These are phyloP conservation scores for Colletotrichum sp. DNA, from an alignment of 2,329 filamentous ascomycete species.

Conservation along the genomic window DNA sequence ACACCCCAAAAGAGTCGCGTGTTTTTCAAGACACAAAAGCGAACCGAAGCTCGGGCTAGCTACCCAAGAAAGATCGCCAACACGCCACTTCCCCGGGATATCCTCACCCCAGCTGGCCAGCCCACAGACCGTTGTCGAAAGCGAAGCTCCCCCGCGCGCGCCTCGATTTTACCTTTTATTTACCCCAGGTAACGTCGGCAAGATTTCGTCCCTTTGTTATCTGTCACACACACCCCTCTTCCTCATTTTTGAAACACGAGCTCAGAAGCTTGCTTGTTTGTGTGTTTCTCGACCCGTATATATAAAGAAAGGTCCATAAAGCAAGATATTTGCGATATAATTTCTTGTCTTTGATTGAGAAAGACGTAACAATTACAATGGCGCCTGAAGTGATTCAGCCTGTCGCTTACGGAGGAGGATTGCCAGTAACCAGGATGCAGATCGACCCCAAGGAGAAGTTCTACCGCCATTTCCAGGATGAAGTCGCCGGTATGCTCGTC, in stretches of 20 bases:
- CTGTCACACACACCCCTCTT: background rate
- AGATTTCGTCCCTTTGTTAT: background rate
- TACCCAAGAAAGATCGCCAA: background rate
- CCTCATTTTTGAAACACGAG: conserved; percentile 2
- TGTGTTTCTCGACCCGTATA: background rate
- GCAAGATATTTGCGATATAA: background rate
- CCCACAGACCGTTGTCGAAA: background rate
- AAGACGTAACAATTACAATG: background rate
- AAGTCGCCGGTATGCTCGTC: conserved; percentile 52
- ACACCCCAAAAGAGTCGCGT: background rate
- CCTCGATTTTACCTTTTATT: background rate
- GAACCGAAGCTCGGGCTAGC: background rate
- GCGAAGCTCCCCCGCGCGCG: background rate
- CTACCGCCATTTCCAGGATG: conserved; percentile 82
- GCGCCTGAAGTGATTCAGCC: conserved; percentile 24
- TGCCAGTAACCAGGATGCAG: conserved; percentile 35
- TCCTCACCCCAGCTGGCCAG: background rate
- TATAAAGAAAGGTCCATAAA: background rate
- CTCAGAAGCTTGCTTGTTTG: background rate
- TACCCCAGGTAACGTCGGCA: conserved; percentile 6
- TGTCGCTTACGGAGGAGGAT: conserved; percentile 7
- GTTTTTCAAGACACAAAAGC: background rate
- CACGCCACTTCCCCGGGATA: background rate
- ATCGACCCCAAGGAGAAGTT: conserved; percentile 75
- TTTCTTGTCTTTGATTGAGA: background rate